Percentiles rank a stretch among this genome's conserved stretches.
These are phyloP conservation scores for Myxozyma monticola DNA, from an alignment of 805 yeast species.

Conservation along the genomic window DNA sequence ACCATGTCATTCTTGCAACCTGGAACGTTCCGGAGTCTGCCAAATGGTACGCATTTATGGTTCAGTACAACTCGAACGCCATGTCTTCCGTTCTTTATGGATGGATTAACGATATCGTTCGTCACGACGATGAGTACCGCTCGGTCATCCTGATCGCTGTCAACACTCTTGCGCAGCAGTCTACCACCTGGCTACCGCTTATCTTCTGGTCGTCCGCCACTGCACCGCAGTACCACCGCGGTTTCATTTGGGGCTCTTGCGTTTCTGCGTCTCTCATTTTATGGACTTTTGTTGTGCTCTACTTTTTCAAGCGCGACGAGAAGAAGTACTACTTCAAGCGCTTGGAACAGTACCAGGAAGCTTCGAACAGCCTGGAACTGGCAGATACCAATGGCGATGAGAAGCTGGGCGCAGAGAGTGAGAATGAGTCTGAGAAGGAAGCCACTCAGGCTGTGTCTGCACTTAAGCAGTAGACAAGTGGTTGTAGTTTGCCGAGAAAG, in stretches of 20 bases:
- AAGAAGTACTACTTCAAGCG: conserved; percentile 13
- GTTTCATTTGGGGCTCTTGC: conserved; percentile 33
- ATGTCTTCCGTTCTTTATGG: conserved; percentile 60
- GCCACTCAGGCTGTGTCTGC: too few species aligned
- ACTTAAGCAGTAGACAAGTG: too few species aligned
- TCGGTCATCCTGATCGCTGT: conserved; percentile 53
- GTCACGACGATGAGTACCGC: conserved; percentile 54
- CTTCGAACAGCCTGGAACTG: too few species aligned
- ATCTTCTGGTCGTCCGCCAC: too few species aligned
- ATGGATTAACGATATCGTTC: conserved; percentile 59
- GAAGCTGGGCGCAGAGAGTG: too few species aligned
- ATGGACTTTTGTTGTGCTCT: conserved; percentile 44
- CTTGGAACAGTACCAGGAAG: conserved; percentile 1
- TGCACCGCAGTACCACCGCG: conserved; percentile 35
- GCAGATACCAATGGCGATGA: too few species aligned
- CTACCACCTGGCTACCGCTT: conserved; percentile 55
- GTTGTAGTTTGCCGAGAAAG: too few species aligned
- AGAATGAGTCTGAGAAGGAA: too few species aligned
- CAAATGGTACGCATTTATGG: conserved; percentile 61
- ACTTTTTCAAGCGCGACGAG: conserved; percentile 56
- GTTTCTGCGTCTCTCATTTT: conserved; percentile 28
- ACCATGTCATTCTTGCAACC: conserved; percentile 53
- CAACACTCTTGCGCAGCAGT: conserved; percentile 55
- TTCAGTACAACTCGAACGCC: conserved; percentile 60
- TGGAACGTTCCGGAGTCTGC: conserved; percentile 57